Evolutionary conservation across 129 eudicot species (phyloP).

Genomic region (Artemisia tridentata): DNA sequence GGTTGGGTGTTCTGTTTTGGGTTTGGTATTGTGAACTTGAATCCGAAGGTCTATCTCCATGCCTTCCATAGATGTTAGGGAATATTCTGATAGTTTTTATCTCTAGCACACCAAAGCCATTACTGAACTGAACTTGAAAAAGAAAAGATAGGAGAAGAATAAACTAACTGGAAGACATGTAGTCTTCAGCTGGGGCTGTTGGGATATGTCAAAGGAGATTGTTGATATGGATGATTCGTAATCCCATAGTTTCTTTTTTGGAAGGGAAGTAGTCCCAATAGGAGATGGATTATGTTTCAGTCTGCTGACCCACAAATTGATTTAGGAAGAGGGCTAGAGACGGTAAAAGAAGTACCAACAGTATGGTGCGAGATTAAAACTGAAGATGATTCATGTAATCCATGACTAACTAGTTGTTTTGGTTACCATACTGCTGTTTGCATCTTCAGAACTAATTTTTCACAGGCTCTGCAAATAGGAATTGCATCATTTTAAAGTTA

Average conservation of each 20-base stretch:
- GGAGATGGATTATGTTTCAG: background rate
- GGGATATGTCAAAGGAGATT: background rate
- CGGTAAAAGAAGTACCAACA: background rate
- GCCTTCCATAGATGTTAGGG: slow-evolving; percentile 4
- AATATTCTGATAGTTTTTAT: slow-evolving; percentile 10
- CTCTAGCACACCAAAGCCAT: background rate
- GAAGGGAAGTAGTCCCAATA: background rate
- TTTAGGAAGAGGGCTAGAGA: slow-evolving; percentile 2
- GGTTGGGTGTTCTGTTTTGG: slow-evolving; percentile 11
- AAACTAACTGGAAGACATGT: background rate
- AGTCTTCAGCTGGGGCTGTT: slow-evolving; percentile 5
- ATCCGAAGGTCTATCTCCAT: background rate
- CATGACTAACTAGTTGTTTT: background rate
- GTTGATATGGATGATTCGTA: background rate
- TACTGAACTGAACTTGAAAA: background rate
- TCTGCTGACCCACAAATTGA: background rate
- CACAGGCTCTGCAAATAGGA: slow-evolving; percentile 5
- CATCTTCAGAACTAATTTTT: slow-evolving; percentile 4
- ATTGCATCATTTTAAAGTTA: background rate
- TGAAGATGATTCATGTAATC: background rate
- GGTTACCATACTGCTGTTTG: background rate
- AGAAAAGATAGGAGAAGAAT: slow-evolving; percentile 7
- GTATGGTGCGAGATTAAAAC: background rate
- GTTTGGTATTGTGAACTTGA: slow-evolving; percentile 15
- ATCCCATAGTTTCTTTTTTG: background rate